Evolutionary conservation across 1,284 basidiomycete species (phyloP), one percentile per base, ranked within the genome.

Genomic region (Marasmius sp.): DNA sequence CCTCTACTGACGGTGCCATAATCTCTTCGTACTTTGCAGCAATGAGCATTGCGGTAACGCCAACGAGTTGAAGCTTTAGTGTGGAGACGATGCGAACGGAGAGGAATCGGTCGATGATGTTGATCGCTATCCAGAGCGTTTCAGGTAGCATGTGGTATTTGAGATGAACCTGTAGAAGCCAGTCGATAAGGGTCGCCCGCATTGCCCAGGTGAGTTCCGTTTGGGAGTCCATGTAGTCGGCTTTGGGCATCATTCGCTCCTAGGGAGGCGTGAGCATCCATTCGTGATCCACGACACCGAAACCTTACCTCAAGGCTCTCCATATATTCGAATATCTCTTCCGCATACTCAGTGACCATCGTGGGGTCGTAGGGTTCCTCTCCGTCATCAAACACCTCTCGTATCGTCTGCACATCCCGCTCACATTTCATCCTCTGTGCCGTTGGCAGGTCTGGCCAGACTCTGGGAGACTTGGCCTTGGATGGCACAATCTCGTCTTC

Each of bases 11-110:
- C 5, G 94, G 95, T 0, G 94, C 94, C 60, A 97, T 87, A 70
- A 99, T 97, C 77, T 99, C 97, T 77, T 99, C 97, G 81, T 98
- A 99, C 79, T 99, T 99, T 65, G 95, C 88, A 0, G 97, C 97
- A 70, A 99, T 90, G 79, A 99, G 98, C 83, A 99, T 92, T 33
- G 96, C 94, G 2, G 96, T 97, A 67, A 98, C 87, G 47, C 97
- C 97, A 66, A 99, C 97, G 50, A 99, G 91, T 80, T 99, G 97
- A 58, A 99, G 89, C 79, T 98, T 98, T 74, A 91, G 87, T 51
- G 98, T 80, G 6, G 95, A 96, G 41, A 99, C 95, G 62, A 93
- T 89, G 39, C 97, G 93, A 65, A 89, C 87, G 47, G 94, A 94
- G 61, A 99, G 85, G 85, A 99, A 98, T 61, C 97, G 94, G 77